Evolutionary conservation across 2,329 filamentous ascomycete genomes (phyloP).

Genomic region (Chaetoscypha palmicola): DNA sequence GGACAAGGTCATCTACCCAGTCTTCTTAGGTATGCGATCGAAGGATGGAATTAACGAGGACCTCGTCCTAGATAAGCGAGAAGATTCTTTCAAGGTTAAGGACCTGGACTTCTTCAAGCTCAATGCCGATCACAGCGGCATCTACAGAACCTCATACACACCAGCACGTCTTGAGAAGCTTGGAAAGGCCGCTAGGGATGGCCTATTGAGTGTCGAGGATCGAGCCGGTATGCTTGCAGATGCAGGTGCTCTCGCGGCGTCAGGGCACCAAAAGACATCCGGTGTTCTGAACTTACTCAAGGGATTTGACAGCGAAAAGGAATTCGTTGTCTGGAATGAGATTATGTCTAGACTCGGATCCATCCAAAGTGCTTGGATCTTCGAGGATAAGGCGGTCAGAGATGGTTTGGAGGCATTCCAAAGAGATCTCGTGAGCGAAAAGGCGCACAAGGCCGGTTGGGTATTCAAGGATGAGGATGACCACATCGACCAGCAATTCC

Average conservation of each 20-base stretch:
- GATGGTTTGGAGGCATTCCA: constrained; percentile 80
- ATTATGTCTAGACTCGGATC: constrained; percentile 70
- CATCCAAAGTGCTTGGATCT: constrained; percentile 82
- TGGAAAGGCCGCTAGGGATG: constrained; percentile 74
- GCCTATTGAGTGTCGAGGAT: constrained; percentile 79
- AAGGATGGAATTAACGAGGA: constrained; percentile 76
- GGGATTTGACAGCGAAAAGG: constrained; percentile 74
- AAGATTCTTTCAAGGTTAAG: constrained; percentile 69
- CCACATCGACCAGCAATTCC: constrained; percentile 91
- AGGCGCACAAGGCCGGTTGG: constrained; percentile 86
- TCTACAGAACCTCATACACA: constrained; percentile 85
- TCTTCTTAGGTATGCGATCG: constrained; percentile 79
- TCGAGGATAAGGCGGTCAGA: constrained; percentile 67
- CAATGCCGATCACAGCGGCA: constrained; percentile 87
- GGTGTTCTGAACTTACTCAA: constrained; percentile 79
- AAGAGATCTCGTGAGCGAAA: constrained; percentile 65
- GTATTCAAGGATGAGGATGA: constrained; percentile 76
- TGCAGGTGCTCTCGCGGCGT: constrained; percentile 79
- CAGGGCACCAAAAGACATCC: constrained; percentile 90
- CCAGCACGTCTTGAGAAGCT: constrained; percentile 81
- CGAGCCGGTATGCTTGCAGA: constrained; percentile 92
- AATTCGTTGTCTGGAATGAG: constrained; percentile 94
- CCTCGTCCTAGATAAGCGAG: constrained; percentile 62
- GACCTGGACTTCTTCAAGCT: constrained; percentile 90
- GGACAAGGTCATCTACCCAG: constrained; percentile 79